Conservation (phyloP, 306 rosid species). For the Canavalia ensiformis region DNA sequence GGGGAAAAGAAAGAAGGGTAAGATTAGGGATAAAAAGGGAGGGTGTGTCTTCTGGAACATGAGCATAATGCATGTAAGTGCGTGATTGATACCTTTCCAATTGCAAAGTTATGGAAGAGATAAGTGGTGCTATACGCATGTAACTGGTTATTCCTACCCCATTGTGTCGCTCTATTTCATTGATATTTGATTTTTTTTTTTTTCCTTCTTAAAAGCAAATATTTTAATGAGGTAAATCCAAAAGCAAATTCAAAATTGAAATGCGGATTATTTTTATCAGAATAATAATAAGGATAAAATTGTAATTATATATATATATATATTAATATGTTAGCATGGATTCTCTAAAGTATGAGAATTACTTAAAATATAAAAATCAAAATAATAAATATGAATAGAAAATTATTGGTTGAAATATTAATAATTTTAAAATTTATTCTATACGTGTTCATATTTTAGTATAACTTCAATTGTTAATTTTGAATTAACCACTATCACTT, state of each 20-base stretch:
- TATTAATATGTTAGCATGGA: not conserved
- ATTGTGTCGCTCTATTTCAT: not conserved
- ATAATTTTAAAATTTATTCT: too few species aligned
- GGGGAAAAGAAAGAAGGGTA: not conserved
- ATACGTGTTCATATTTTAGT: too few species aligned
- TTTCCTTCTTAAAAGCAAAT: not conserved
- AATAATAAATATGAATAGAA: too few species aligned
- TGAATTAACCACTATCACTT: too few species aligned
- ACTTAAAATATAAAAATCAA: too few species aligned
- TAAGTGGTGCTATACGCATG: constrained; percentile 11
- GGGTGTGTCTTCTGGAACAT: not conserved
- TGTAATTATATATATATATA: not conserved
- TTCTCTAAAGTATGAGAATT: too few species aligned
- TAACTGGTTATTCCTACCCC: not conserved
- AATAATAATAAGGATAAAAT: constrained; percentile 1
- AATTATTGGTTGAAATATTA: too few species aligned
- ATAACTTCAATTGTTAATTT: too few species aligned
- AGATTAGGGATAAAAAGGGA: not conserved
- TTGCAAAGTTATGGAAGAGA: constrained; percentile 11
- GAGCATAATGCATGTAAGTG: constrained; percentile 13
- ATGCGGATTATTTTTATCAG: not conserved
- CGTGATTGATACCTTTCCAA: constrained; percentile 11
- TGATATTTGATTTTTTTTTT: not conserved
- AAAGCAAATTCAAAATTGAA: not conserved
- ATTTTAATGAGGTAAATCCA: not conserved